These are phyloP conservation scores for Neurospora sp. DNA, from an alignment of 2,329 filamentous ascomycete genomes.

Conservation along the genomic window DNA sequence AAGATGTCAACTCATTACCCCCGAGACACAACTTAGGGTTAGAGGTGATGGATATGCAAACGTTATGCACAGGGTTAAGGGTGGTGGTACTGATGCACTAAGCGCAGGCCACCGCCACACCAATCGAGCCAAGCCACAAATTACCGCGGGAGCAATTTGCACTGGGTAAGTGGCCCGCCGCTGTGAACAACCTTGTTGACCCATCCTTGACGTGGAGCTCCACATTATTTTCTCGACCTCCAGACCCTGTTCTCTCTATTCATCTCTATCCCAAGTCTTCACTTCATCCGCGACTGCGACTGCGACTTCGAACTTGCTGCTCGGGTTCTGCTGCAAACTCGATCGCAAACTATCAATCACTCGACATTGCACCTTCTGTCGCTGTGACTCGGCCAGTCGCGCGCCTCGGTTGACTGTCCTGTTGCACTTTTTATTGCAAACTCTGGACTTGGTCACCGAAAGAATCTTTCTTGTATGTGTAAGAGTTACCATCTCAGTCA, in stretches of 20 bases:
- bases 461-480: neutral
- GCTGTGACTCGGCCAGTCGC: neutral
- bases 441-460: neutral
- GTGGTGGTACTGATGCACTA: neutral
- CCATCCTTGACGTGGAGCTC: neutral
- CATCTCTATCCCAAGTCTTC: neutral
- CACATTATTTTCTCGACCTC: neutral
- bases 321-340: neutral
- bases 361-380: neutral
- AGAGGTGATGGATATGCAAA: neutral
- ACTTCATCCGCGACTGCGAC: neutral
- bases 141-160: neutral
- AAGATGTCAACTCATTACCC: neutral
- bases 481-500: neutral
- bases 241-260: neutral
- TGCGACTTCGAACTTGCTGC: neutral
- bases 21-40: neutral
- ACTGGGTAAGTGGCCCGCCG: neutral
- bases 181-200: neutral
- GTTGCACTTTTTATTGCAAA: slow-evolving; percentile 1
- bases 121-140: neutral
- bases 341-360: neutral
- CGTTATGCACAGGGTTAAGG: neutral
- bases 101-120: neutral
- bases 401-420: neutral